Evolutionary conservation across 257 asterid genomes (phyloP).

Genomic region (Apocynum venetum): DNA sequence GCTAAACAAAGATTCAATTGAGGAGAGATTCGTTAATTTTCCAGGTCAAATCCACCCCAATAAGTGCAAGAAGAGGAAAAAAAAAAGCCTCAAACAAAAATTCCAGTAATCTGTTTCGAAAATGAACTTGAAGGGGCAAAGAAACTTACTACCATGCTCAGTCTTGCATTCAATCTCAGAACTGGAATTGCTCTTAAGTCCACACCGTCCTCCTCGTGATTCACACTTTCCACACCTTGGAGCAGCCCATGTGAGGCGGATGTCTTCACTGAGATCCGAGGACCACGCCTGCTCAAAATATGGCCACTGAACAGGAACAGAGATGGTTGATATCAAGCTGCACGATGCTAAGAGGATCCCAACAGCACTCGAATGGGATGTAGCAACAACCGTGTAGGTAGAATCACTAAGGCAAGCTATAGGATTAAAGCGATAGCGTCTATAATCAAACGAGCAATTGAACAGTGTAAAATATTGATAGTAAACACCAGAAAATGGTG

Average conservation of each 20-base stretch:
- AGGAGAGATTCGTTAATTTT: neutral
- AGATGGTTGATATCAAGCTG: slow-evolving; percentile 25
- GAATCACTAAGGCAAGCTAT: slow-evolving; percentile 47
- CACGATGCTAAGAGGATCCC: slow-evolving; percentile 33
- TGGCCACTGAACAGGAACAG: slow-evolving; percentile 51
- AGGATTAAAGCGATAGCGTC: slow-evolving; percentile 21
- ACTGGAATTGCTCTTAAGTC: slow-evolving; percentile 23
- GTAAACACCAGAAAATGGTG: slow-evolving; percentile 37
- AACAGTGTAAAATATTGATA: slow-evolving; percentile 38
- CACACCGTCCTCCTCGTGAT: slow-evolving; percentile 39
- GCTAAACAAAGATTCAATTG: neutral
- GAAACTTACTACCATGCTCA: slow-evolving; percentile 3
- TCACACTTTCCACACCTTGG: slow-evolving; percentile 52
- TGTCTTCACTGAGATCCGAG: slow-evolving; percentile 41
- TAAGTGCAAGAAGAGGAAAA: neutral
- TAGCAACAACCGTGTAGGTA: slow-evolving; percentile 40
- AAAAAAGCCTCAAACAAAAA: neutral
- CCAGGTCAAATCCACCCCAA: neutral
- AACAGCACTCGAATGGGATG: slow-evolving; percentile 23
- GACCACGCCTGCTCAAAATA: slow-evolving; percentile 32
- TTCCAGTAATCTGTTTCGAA: neutral
- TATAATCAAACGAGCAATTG: slow-evolving; percentile 39
- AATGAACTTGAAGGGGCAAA: neutral
- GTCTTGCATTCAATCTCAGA: slow-evolving; percentile 32
- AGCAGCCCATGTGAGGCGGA: slow-evolving; percentile 35